These are phyloP conservation scores for Tricholoma bakamatsutake DNA, from an alignment of 768 basidiomycete species.

Conservation along the genomic window DNA sequence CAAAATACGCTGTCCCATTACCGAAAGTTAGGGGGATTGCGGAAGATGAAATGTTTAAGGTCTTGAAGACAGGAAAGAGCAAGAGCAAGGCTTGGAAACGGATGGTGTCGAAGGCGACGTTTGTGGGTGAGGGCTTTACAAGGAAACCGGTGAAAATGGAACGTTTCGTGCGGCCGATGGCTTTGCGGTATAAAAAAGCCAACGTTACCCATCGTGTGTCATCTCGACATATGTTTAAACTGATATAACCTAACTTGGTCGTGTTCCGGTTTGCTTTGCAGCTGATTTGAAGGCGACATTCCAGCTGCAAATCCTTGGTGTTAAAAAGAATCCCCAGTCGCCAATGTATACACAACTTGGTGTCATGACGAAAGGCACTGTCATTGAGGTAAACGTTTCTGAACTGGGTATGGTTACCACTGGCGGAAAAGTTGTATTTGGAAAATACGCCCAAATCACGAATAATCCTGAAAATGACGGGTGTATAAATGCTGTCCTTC, in stretches of 20 bases:
- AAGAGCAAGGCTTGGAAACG: slow-evolving; percentile 98
- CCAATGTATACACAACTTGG: slow-evolving; percentile 97
- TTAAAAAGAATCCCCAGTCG: slow-evolving; percentile 99
- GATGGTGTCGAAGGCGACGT: slow-evolving; percentile 99
- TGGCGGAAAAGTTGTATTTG: slow-evolving; percentile 91
- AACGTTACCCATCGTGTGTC: slow-evolving; percentile 95
- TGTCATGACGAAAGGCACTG: slow-evolving; percentile 96
- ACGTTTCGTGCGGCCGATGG: slow-evolving; percentile 96
- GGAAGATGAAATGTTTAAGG: slow-evolving; percentile 99
- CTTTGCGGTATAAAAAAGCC: slow-evolving; percentile 94
- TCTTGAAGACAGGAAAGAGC: slow-evolving; percentile 94
- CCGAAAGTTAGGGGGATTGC: slow-evolving; percentile 98
- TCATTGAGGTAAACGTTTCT: slow-evolving; percentile 98
- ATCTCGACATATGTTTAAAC: neutral
- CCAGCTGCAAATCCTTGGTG: slow-evolving; percentile 94
- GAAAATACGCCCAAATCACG: slow-evolving; percentile 90
- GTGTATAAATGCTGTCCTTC: slow-evolving; percentile 90
- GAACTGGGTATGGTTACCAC: slow-evolving; percentile 97
- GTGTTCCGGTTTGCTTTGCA: slow-evolving; percentile 22
- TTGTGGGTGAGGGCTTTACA: slow-evolving; percentile 97
- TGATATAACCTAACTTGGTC: neutral
- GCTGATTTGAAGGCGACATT: slow-evolving; percentile 98
- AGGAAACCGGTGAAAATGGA: slow-evolving; percentile 99
- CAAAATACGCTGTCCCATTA: slow-evolving; percentile 93
- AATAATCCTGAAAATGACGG: slow-evolving; percentile 97